phyloP scores from a whole-genome alignment of 23 red algal species.

The Gracilaria gracilis region DNA sequence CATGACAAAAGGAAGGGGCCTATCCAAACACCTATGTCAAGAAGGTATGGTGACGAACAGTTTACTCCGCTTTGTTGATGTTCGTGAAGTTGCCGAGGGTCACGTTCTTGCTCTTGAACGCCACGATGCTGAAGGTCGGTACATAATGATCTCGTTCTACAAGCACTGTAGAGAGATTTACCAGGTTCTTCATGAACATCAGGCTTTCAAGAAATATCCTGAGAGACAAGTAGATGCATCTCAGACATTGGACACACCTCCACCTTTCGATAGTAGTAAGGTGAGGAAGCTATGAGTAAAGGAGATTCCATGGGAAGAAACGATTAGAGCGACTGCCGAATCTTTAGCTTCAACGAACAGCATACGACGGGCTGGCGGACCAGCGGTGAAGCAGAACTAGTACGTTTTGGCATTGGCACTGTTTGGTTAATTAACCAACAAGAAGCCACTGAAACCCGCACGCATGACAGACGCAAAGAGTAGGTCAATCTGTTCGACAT shows the following conservation, averaged over 20 bases:
- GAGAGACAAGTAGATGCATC: neutral
- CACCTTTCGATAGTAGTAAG: conserved; percentile 43
- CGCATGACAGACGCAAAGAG: no score
- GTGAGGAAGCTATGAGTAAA: conserved; percentile 24
- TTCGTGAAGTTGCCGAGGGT: conserved; percentile 43
- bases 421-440: no score
- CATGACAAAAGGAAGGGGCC: conserved; percentile 9
- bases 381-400: no score
- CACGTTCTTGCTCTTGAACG: conserved; percentile 46
- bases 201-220: conserved; percentile 1
- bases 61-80: conserved; percentile 33
- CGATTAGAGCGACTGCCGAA: conserved; percentile 19
- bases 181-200: conserved; percentile 18
- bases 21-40: neutral
- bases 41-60: conserved; percentile 34
- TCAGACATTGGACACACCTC: conserved; percentile 5
- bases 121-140: conserved; percentile 26
- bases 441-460: no score
- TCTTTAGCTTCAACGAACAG: conserved; percentile 12
- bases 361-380: no score
- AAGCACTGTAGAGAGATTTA: conserved; percentile 34
- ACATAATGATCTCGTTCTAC: conserved; percentile 39
- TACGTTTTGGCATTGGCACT: no score
- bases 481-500: no score
- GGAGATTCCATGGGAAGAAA: conserved; percentile 53